phyloP scores from a whole-genome alignment of 1,284 basidiomycete species.

The Irpex lacteus region DNA sequence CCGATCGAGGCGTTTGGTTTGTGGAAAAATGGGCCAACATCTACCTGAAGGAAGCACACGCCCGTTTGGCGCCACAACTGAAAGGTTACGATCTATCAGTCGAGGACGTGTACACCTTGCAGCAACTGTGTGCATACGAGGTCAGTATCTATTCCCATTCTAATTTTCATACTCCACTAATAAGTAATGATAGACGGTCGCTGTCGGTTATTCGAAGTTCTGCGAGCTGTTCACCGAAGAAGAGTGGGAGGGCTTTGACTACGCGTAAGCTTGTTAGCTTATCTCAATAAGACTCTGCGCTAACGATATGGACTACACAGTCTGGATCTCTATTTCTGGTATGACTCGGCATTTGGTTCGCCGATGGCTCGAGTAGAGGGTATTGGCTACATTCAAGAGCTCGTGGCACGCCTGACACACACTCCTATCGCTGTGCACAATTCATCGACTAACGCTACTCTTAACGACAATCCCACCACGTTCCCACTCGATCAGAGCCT shows the following conservation, averaged over 20 bases:
- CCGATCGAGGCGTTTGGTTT: conserved; percentile 56
- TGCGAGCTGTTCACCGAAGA: conserved; percentile 87
- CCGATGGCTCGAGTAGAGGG: conserved; percentile 80
- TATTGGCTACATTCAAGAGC: conserved; percentile 82
- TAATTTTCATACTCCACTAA: not conserved
- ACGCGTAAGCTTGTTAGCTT: conserved; percentile 50
- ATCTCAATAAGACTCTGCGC: not conserved
- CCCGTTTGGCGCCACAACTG: conserved; percentile 59
- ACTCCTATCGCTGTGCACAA: conserved; percentile 68
- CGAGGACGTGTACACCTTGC: conserved; percentile 72
- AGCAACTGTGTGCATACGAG: conserved; percentile 85
- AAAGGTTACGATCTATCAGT: conserved; percentile 67
- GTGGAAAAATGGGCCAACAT: conserved; percentile 61
- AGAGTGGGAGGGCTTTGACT: conserved; percentile 89
- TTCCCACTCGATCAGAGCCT: conserved; percentile 82
- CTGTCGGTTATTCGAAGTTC: conserved; percentile 87
- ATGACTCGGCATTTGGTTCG: conserved; percentile 78
- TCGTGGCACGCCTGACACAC: conserved; percentile 76
- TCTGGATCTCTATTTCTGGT: conserved; percentile 41
- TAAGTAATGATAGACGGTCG: conserved; percentile 62
- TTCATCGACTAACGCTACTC: conserved; percentile 77
- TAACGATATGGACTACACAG: conserved; percentile 16
- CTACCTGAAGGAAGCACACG: conserved; percentile 67
- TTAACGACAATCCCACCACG: conserved; percentile 64
- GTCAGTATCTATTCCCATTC: conserved; percentile 33